These are phyloP conservation scores for Saccharomycopsis oosterbeekiorum DNA, from an alignment of 805 yeast species.

Conservation along the genomic window DNA sequence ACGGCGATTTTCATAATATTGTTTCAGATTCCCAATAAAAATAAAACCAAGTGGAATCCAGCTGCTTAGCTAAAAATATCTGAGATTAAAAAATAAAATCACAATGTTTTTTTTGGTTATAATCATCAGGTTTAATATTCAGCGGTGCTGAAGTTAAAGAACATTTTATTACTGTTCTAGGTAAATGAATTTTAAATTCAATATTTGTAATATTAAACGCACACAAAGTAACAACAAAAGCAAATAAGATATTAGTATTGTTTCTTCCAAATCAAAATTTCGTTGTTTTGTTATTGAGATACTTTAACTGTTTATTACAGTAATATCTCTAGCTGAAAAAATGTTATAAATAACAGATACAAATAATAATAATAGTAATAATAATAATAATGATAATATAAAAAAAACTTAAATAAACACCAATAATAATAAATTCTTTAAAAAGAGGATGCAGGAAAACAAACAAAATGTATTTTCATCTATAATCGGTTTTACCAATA, in stretches of 20 bases:
- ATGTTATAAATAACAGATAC: background rate
- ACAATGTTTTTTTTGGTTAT: background rate
- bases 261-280: too few relatives aligned
- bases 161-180: too few relatives aligned
- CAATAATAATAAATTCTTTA: background rate
- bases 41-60: too few relatives aligned
- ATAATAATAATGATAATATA: background rate
- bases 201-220: background rate
- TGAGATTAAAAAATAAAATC: too few relatives aligned
- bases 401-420: background rate
- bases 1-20: constrained; percentile 41
- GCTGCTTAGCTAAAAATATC: too few relatives aligned
- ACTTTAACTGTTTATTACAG: background rate
- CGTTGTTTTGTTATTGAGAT: too few relatives aligned
- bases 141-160: background rate
- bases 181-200: too few relatives aligned
- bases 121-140: too few relatives aligned
- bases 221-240: too few relatives aligned
- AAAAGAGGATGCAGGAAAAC: background rate
- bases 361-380: background rate
- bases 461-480: constrained; percentile 31
- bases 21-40: background rate
- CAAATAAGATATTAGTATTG: too few relatives aligned
- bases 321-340: background rate
- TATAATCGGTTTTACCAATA: constrained; percentile 83